Evolutionary conservation across 495 filamentous ascomycete species (phyloP), one percentile per base, ranked within the genome.

Genomic region (Niebla homalea): DNA sequence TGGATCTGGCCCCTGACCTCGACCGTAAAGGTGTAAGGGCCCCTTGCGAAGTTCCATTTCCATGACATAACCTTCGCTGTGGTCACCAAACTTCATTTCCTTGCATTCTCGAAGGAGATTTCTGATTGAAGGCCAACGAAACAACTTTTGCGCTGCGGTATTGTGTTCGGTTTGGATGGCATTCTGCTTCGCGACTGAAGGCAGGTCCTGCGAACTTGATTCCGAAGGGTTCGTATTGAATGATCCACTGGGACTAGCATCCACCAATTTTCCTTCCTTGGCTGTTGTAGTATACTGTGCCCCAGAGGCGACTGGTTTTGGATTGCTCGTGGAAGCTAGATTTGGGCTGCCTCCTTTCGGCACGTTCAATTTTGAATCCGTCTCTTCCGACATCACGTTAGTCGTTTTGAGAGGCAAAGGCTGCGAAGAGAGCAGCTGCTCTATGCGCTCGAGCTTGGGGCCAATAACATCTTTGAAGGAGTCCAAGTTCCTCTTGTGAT

Each of bases 31-130:
- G 21, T 81, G 76, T 12, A 93, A 71, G 15, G 87, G 63, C 5
- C 89, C 88, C 6, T 87, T 80, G 41, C 75, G 72, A 58, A 87
- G 76, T 61, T 96, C 90, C 43, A 78, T 68, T 21, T 78, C 69
- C 66, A 95, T 84, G 6, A 87, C 76, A 61, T 87, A 88, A 51
- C 76, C 76, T 36, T 72, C 66, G 36, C 71, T 65, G 25, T 70
- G 78, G 58, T 69, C 57, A 49, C 63, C 36, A 11, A 45, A 57
- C 2, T 39, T 29, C 43, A 57, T 22, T 15, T 43, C 46, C 57
- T 37, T 69, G 57, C 50, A 77, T 29, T 62, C 64, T 25, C 61
- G 53, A 6, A 83, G 67, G 43, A 88, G 62, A 5, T 64, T 64
- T 40, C 73, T 64, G 36, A 89, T 86, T 0, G 78, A 75, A 0